Evolutionary conservation across 2,329 filamentous ascomycete species (phyloP).

Genomic region (Colletotrichum somersetense): DNA sequence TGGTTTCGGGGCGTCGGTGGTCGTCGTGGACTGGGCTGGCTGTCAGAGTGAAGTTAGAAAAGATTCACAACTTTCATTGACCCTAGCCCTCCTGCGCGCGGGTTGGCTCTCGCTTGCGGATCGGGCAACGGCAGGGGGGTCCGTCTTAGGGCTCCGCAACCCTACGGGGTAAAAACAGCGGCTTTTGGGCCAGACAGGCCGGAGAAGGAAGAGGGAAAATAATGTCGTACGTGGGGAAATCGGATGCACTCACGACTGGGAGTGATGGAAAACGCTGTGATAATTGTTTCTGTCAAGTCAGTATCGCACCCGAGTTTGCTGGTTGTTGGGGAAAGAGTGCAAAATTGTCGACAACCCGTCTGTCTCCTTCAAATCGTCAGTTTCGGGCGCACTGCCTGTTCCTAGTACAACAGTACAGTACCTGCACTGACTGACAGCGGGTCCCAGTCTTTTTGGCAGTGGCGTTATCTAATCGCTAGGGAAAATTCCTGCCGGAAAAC

Average conservation of each 20-base stretch:
- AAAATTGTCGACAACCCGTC: conserved; percentile 6
- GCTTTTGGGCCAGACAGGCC: conserved; percentile 28
- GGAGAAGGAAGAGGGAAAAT: conserved; percentile 25
- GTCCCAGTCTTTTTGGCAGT: neutral
- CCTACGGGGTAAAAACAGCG: conserved; percentile 46
- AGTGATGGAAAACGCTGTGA: neutral
- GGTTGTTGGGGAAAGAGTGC: neutral
- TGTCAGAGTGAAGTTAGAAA: conserved; percentile 50
- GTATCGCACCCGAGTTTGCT: neutral
- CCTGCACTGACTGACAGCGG: neutral
- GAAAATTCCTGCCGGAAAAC: conserved; percentile 26
- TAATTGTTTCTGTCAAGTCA: neutral
- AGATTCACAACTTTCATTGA: conserved; percentile 63
- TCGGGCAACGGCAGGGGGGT: conserved; percentile 47
- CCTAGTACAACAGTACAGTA: neutral
- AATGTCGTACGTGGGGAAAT: neutral
- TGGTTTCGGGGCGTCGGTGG: conserved; percentile 64
- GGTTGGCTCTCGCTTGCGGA: conserved; percentile 62
- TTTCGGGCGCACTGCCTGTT: neutral
- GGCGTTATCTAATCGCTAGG: conserved; percentile 30
- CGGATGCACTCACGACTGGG: conserved; percentile 6
- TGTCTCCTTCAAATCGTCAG: conserved; percentile 5
- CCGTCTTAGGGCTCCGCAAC: conserved; percentile 57
- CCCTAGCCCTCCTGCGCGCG: conserved; percentile 47
- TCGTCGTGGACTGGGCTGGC: conserved; percentile 47